Conservation (phyloP, 305 asterid genomes). For the Fraxinus ornus region DNA sequence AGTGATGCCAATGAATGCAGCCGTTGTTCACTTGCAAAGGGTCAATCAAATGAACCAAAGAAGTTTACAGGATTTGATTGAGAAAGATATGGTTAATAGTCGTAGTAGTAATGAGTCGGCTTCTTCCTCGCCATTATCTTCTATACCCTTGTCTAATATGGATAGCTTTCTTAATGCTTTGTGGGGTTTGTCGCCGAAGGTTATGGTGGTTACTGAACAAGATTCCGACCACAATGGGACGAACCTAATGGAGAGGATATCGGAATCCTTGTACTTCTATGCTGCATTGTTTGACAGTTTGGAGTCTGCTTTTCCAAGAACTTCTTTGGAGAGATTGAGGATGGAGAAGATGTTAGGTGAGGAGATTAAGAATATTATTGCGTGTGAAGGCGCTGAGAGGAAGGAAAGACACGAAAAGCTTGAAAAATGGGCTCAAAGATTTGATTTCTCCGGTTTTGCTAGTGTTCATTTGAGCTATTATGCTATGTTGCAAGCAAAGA, state of each 20-base stretch:
- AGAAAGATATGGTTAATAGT: constrained; percentile 50
- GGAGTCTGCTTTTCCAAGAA: constrained; percentile 17
- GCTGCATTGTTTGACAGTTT: constrained; percentile 23
- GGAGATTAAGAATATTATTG: constrained; percentile 18
- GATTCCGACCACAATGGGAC: constrained; percentile 23
- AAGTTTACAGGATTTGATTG: constrained; percentile 57
- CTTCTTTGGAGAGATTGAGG: constrained; percentile 16
- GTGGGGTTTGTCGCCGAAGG: constrained; percentile 21
- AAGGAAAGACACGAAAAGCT: constrained; percentile 27
- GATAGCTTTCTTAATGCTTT: constrained; percentile 53
- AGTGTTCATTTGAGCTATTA: constrained; percentile 14
- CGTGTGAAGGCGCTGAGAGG: constrained; percentile 17
- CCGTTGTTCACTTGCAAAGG: constrained; percentile 49
- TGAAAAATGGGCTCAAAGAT: constrained; percentile 13
- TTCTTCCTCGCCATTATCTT: constrained; percentile 60
- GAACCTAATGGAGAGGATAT: constrained; percentile 10
- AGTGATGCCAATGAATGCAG: constrained; percentile 31
- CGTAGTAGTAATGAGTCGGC: constrained; percentile 57
- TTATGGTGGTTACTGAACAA: constrained; percentile 28
- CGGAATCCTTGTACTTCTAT: constrained; percentile 12
- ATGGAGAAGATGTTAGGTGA: constrained; percentile 22
- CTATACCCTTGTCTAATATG: constrained; percentile 33
- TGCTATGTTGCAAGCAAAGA: constrained; percentile 9
- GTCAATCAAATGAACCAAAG: constrained; percentile 38
- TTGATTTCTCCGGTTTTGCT: constrained; percentile 11